Evolutionary conservation across 805 yeast genomes (phyloP).

Genomic region (Nematodospora valgi): DNA sequence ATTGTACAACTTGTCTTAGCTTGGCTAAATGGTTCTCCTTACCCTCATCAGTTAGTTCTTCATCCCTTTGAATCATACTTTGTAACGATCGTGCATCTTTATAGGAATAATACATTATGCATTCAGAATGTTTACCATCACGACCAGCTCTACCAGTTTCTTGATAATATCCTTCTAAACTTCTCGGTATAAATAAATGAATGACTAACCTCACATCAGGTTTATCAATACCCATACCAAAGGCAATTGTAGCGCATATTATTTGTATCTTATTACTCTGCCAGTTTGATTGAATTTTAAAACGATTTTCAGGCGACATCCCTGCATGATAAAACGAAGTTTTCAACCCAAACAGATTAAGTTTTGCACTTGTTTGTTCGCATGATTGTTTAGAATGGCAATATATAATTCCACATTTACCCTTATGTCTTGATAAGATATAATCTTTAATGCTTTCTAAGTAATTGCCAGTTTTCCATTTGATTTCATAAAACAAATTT

Average conservation of each 20-base stretch:
- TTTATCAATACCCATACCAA: conserved; percentile 99
- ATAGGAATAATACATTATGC: conserved; percentile 78
- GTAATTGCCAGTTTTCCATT: conserved; percentile 56
- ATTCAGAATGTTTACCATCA: conserved; percentile 81
- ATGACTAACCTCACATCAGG: conserved; percentile 91
- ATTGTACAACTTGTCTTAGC: conserved; percentile 79
- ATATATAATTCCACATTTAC: conserved; percentile 82
- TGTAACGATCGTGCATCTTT: conserved; percentile 77
- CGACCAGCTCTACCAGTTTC: conserved; percentile 99
- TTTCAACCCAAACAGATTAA: conserved; percentile 58
- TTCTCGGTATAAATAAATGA: conserved; percentile 84
- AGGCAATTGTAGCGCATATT: conserved; percentile 96
- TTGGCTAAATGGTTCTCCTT: conserved; percentile 76
- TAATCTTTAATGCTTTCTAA: conserved; percentile 58
- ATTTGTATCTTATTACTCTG: conserved; percentile 68
- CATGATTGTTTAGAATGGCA: conserved; percentile 90
- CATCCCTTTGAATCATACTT: conserved; percentile 73
- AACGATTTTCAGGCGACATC: conserved; percentile 75
- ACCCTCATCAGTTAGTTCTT: conserved; percentile 56
- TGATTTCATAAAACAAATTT: conserved; percentile 76
- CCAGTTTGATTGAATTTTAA: conserved; percentile 75
- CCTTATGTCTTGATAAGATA: conserved; percentile 47
- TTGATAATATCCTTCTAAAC: conserved; percentile 94
- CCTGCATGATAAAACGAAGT: conserved; percentile 91
- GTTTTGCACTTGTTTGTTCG: conserved; percentile 69